Evolutionary conservation across 108 stramenopile species (phyloP).

Genomic region (Parietichytrium sp.): DNA sequence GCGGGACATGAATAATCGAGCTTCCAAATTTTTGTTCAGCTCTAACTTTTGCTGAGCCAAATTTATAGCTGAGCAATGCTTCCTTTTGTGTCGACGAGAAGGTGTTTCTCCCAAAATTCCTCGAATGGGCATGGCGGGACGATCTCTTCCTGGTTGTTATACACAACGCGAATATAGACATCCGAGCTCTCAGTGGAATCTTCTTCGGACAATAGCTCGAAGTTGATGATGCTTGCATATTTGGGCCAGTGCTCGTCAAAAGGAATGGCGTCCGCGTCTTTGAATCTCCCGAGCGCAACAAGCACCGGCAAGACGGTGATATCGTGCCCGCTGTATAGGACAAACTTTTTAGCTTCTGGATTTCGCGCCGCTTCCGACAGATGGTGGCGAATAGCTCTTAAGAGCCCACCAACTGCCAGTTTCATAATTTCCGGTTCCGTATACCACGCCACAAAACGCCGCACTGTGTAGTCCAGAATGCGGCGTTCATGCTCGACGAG

Average conservation of each 20-base stretch:
- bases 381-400: background rate
- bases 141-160: constrained; percentile 4
- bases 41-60: no score
- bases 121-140: background rate
- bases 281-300: background rate
- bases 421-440: background rate
- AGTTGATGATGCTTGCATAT: background rate
- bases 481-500: background rate
- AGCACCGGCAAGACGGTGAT: background rate
- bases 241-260: constrained; percentile 37
- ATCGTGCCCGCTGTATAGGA: constrained; percentile 25
- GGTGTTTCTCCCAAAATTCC: background rate
- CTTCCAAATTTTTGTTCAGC: no score
- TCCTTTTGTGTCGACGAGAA: background rate
- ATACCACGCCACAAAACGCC: background rate
- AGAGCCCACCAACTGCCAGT: background rate
- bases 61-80: no score
- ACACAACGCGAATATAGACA: background rate
- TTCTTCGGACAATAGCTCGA: background rate
- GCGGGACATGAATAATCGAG: no score
- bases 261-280: background rate
- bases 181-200: background rate
- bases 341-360: background rate
- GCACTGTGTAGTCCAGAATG: background rate
- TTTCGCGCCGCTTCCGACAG: background rate